Percentiles rank a stretch among this genome's conserved stretches.
phyloP scores from a whole-genome alignment of 1,284 basidiomycete species.

The Calocybe gambosa region DNA sequence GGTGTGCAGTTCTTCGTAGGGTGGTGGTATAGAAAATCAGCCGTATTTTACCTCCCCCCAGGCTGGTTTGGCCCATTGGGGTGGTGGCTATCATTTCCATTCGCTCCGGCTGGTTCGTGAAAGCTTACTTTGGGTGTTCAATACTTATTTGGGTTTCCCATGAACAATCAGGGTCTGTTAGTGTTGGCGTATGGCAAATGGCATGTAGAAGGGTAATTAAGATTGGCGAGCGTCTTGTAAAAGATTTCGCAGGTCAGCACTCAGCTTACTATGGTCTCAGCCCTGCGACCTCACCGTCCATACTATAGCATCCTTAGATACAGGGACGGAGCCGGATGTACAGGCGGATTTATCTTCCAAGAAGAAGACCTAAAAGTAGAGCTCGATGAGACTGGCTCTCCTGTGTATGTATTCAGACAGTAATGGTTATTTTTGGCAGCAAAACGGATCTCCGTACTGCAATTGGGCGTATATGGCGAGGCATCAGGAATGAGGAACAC shows the following conservation, averaged over 20 bases:
- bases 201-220: constrained; percentile 77
- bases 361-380: constrained; percentile 12
- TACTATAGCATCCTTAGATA: constrained; percentile 8
- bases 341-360: constrained; percentile 8
- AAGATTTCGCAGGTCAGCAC: constrained; percentile 37
- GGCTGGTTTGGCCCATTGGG: constrained; percentile 83
- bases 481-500: background rate
- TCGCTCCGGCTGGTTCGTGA: constrained; percentile 66
- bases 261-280: background rate
- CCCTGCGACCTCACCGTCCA: background rate
- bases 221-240: constrained; percentile 62
- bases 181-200: constrained; percentile 88
- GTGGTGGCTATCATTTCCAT: constrained; percentile 81
- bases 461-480: background rate
- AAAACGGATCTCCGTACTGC: constrained; percentile 4
- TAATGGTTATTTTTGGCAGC: constrained; percentile 12
- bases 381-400: constrained; percentile 3
- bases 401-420: constrained; percentile 16
- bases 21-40: constrained; percentile 82
- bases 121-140: background rate
- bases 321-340: constrained; percentile 5
- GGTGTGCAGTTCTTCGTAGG: constrained; percentile 78
- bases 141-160: background rate
- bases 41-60: constrained; percentile 88
- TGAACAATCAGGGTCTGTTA: constrained; percentile 66